phyloP scores from a whole-genome alignment of 805 yeast genomes.

The Millerago galiae region DNA sequence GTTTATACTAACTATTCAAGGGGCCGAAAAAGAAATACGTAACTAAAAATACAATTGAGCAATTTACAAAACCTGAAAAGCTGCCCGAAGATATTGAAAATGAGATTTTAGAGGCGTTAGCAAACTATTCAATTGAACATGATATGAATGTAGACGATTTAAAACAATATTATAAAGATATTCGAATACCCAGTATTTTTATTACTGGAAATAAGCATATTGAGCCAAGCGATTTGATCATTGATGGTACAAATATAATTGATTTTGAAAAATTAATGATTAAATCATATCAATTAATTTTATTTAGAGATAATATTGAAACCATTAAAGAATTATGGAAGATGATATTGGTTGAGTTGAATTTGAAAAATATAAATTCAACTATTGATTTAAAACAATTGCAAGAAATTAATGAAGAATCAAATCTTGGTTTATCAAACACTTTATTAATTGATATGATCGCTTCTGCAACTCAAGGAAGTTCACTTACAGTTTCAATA shows the following conservation, averaged over 20 bases:
- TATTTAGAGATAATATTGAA: constrained; percentile 32
- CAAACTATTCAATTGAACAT: constrained; percentile 33
- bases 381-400: constrained; percentile 34
- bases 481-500: constrained; percentile 30
- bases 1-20: background rate
- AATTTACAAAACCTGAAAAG: constrained; percentile 25
- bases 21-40: constrained; percentile 16
- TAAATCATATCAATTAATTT: constrained; percentile 34
- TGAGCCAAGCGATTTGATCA: constrained; percentile 21
- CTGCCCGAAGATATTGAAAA: constrained; percentile 41
- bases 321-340: constrained; percentile 37
- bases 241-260: constrained; percentile 37
- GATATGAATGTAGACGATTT: constrained; percentile 34
- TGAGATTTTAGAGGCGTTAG: constrained; percentile 36
- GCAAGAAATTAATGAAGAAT: constrained; percentile 25
- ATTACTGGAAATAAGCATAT: constrained; percentile 22
- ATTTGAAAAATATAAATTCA: constrained; percentile 15
- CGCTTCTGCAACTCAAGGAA: constrained; percentile 34
- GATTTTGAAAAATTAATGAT: constrained; percentile 41
- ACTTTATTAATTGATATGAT: constrained; percentile 39
- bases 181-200: constrained; percentile 28
- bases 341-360: constrained; percentile 22
- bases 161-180: constrained; percentile 21
- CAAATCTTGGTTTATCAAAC: constrained; percentile 28
- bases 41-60: constrained; percentile 17